A percentile compares a stretch with the other conserved stretches of the same genome.
These are phyloP conservation scores for Hypoxylon trugodes DNA, from an alignment of 495 filamentous ascomycete genomes.

Conservation along the genomic window DNA sequence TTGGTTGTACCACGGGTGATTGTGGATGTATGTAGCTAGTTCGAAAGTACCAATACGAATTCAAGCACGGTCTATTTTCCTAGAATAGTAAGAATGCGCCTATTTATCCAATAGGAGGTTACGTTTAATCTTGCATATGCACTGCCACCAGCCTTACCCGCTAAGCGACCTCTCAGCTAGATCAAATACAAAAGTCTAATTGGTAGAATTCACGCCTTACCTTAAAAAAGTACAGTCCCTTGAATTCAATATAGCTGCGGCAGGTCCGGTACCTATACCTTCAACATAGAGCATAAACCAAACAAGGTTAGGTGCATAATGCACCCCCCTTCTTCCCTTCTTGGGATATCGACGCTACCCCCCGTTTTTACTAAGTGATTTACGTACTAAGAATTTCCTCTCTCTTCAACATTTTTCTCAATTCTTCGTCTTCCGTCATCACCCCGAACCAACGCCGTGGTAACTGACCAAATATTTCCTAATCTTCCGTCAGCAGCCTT, in stretches of 20 bases:
- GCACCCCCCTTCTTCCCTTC: too few relatives aligned
- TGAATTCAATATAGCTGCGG: conserved; percentile 12
- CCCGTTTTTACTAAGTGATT: too few relatives aligned
- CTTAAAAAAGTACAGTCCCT: neutral
- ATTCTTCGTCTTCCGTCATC: neutral
- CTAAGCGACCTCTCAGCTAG: conserved; percentile 26
- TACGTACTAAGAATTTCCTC: too few relatives aligned
- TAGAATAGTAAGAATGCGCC: conserved; percentile 24
- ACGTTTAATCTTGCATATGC: neutral
- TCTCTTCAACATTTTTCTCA: neutral
- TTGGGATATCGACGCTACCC: too few relatives aligned
- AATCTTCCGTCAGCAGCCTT: conserved; percentile 35
- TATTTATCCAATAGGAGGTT: conserved; percentile 13
- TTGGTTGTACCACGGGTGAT: neutral
- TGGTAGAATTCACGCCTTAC: conserved; percentile 10
- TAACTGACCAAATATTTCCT: neutral
- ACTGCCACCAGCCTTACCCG: conserved; percentile 25
- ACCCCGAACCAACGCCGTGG: neutral
- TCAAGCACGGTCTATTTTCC: conserved; percentile 3
- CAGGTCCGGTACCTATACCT: too few relatives aligned
- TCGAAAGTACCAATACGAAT: neutral
- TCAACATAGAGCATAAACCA: too few relatives aligned
- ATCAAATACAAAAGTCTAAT: neutral
- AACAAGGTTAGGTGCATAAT: too few relatives aligned
- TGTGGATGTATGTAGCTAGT: neutral